These are phyloP conservation scores for Geosiphon pyriformis DNA, from an alignment of 192 early-diverging fungal species.

Conservation along the genomic window DNA sequence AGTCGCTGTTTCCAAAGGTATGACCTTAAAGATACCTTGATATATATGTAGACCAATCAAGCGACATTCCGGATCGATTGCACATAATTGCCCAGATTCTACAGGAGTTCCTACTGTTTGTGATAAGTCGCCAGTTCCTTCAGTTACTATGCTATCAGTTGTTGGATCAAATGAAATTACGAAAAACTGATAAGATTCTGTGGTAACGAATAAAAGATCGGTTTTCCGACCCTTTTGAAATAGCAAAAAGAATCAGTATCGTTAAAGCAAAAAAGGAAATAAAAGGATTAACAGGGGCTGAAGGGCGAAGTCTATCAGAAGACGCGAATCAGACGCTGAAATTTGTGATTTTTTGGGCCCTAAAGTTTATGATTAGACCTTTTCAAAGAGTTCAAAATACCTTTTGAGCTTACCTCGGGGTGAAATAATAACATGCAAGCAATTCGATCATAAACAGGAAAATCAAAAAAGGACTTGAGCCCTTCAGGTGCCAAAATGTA, in stretches of 20 bases:
- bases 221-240: conserved; percentile 44
- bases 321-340: too few species aligned
- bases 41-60: conserved; percentile 58
- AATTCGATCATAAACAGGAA: conserved; percentile 67
- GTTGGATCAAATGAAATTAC: conserved; percentile 62
- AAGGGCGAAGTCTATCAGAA: too few species aligned
- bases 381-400: too few species aligned
- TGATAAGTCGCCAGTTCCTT: conserved; percentile 53
- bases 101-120: conserved; percentile 53
- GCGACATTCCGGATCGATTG: conserved; percentile 51
- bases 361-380: background rate
- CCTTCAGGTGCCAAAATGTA: conserved; percentile 33
- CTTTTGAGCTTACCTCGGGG: conserved; percentile 25
- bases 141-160: conserved; percentile 49
- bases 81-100: conserved; percentile 46
- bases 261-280: too few species aligned
- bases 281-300: too few species aligned
- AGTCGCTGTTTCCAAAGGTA: conserved; percentile 43
- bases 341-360: background rate
- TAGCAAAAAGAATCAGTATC: background rate
- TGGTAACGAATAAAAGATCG: conserved; percentile 63
- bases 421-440: conserved; percentile 45
- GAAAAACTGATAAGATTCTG: conserved; percentile 61
- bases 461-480: conserved; percentile 51
- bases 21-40: conserved; percentile 62